phyloP scores from a whole-genome alignment of 805 yeast genomes.

The Candida sanyiensis region DNA sequence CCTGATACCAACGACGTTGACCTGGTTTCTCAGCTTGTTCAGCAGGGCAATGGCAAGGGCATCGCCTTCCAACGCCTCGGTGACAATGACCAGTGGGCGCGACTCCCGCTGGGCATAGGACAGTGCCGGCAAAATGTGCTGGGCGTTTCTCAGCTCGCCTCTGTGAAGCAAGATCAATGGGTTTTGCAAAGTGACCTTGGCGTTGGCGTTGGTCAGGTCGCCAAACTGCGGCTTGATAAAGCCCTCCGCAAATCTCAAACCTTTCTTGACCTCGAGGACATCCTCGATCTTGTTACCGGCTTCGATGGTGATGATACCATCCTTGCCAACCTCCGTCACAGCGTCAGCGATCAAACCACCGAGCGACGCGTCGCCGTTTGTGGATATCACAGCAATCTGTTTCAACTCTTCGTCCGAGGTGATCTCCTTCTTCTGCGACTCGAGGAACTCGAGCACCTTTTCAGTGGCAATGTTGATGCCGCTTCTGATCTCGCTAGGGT shows the following conservation, averaged over 20 bases:
- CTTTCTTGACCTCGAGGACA: constrained; percentile 94
- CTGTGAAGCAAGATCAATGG: constrained; percentile 67
- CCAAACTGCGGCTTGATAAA: constrained; percentile 92
- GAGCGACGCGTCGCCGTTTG: constrained; percentile 91
- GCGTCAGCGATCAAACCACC: constrained; percentile 90
- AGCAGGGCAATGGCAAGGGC: constrained; percentile 97
- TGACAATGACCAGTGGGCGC: constrained; percentile 87
- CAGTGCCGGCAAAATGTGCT: constrained; percentile 77
- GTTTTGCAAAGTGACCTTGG: constrained; percentile 89
- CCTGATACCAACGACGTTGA: constrained; percentile 93
- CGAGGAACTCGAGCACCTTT: constrained; percentile 80
- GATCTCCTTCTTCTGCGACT: constrained; percentile 83
- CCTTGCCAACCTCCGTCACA: constrained; percentile 98
- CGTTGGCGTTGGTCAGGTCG: constrained; percentile 74
- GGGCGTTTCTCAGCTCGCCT: constrained; percentile 20
- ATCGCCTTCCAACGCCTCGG: constrained; percentile 97
- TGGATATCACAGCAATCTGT: constrained; percentile 96
- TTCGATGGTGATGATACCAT: constrained; percentile 96
- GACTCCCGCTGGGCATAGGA: constrained; percentile 89
- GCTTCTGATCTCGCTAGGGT: constrained; percentile 96
- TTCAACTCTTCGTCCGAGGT: constrained; percentile 93
- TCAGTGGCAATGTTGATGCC: constrained; percentile 97
- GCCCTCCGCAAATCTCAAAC: constrained; percentile 98
- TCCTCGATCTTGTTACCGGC: constrained; percentile 97
- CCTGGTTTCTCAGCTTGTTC: constrained; percentile 97